These are phyloP conservation scores for Lachnellula hyalina DNA, from an alignment of 2,329 filamentous ascomycete species.

Conservation along the genomic window DNA sequence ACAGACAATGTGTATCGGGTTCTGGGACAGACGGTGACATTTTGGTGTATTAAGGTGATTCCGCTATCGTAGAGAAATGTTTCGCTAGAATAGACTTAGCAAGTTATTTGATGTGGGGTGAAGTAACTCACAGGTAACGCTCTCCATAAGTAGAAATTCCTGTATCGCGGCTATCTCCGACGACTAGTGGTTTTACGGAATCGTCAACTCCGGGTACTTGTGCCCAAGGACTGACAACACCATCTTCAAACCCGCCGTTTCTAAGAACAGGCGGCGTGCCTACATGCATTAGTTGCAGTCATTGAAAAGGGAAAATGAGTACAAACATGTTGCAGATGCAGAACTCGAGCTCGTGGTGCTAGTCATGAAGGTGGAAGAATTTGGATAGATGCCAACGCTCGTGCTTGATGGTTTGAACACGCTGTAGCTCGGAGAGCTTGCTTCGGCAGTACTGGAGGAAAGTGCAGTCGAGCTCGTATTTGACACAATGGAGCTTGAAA, in stretches of 20 bases:
- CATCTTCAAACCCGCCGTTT: background rate
- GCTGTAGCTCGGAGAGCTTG: background rate
- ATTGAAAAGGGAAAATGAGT: background rate
- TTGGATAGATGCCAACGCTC: background rate
- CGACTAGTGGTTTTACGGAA: background rate
- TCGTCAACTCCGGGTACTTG: background rate
- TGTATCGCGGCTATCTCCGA: background rate
- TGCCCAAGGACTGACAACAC: background rate
- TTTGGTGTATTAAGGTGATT: background rate
- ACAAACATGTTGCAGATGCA: background rate
- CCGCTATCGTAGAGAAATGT: background rate
- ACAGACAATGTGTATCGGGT: background rate
- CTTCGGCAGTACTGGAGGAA: background rate
- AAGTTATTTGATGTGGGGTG: background rate
- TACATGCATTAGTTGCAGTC: background rate
- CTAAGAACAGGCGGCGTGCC: background rate
- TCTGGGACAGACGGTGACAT: background rate
- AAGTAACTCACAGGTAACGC: background rate
- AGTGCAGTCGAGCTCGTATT: background rate
- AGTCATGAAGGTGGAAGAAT: no score
- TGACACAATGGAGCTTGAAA: background rate
- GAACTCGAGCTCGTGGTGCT: background rate
- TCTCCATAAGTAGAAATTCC: background rate
- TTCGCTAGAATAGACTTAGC: background rate
- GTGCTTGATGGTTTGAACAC: background rate